A percentile compares a stretch with the other conserved stretches of the same genome.
phyloP scores from a whole-genome alignment of 139 green algal species.

The Coelastrella sp. region DNA sequence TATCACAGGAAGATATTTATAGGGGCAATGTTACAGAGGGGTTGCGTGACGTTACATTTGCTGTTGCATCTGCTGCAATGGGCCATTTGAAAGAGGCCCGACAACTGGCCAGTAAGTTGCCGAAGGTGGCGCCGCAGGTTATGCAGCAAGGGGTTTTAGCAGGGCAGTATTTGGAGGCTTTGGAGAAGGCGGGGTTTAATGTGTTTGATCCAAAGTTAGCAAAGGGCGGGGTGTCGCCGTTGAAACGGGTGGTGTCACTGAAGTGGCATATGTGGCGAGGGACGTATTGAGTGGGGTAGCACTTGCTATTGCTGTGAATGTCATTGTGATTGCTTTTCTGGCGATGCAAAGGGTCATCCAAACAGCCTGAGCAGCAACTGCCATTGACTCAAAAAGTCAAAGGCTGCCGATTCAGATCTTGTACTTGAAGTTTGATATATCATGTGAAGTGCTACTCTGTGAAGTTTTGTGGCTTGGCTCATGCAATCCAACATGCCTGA shows the following conservation, averaged over 20 bases:
- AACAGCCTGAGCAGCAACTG: too few relatives aligned
- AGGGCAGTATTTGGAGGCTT: conserved; percentile 71
- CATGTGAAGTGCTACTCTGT: too few relatives aligned
- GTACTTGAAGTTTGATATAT: too few relatives aligned
- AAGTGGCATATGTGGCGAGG: conserved; percentile 66
- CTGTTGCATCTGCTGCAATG: conserved; percentile 72
- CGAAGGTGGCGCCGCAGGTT: conserved; percentile 49
- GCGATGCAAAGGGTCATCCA: too few relatives aligned
- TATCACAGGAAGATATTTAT: conserved; percentile 63
- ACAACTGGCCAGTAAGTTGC: conserved; percentile 53
- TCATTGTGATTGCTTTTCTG: too few relatives aligned
- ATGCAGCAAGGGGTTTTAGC: conserved; percentile 69
- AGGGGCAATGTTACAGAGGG: conserved; percentile 53
- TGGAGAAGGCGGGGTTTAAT: conserved; percentile 78
- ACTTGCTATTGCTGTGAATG: too few relatives aligned
- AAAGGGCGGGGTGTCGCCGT: conserved; percentile 53
- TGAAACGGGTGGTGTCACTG: conserved; percentile 73
- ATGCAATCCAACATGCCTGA: too few relatives aligned
- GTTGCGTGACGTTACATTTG: conserved; percentile 69
- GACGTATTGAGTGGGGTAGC: conserved; percentile 32
- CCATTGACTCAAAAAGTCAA: too few relatives aligned
- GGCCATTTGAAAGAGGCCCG: conserved; percentile 79
- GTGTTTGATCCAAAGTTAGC: conserved; percentile 66
- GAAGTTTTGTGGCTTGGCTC: too few relatives aligned
- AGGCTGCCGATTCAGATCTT: too few relatives aligned